Evolutionary conservation across 208 protist species (phyloP).

Genomic region (Leishmania tarentolae): DNA sequence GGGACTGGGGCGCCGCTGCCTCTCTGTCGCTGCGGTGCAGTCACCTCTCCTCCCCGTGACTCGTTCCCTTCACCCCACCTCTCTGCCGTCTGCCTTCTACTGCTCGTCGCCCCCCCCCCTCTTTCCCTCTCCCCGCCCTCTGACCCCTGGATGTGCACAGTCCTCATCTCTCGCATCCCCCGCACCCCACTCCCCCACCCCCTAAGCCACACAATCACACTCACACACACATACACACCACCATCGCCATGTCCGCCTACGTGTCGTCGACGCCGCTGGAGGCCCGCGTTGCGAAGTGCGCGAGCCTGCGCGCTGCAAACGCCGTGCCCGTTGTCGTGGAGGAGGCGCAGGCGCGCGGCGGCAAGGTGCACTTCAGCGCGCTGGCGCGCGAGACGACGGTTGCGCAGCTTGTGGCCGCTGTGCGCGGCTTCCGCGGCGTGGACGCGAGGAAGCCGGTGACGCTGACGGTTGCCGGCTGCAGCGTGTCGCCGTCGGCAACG

Average conservation of each 20-base stretch:
- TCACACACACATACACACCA: too few relatives aligned
- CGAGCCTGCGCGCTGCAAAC: constrained; percentile 3
- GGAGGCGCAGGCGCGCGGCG: constrained; percentile 17
- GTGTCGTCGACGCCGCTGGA: constrained; percentile 19
- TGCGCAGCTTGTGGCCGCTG: constrained; percentile 19
- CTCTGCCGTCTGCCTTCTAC: not conserved
- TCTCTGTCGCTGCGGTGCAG: too few relatives aligned
- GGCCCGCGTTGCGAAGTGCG: constrained; percentile 28
- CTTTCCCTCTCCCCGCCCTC: not conserved
- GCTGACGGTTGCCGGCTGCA: constrained; percentile 19
- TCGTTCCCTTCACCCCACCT: too few relatives aligned
- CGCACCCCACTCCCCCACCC: not conserved
- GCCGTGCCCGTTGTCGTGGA: constrained; percentile 33
- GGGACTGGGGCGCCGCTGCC: too few relatives aligned
- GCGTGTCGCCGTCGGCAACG: constrained; percentile 21
- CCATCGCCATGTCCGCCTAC: constrained; percentile 25
- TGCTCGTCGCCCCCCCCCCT: not conserved
- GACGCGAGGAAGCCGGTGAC: constrained; percentile 23
- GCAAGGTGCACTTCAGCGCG: constrained; percentile 36
- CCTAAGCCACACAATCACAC: too few relatives aligned
- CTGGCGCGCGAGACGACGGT: constrained; percentile 33
- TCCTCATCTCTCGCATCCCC: too few relatives aligned
- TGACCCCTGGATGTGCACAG: not conserved
- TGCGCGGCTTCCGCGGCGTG: constrained; percentile 23
- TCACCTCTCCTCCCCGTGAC: too few relatives aligned